phyloP scores from a whole-genome alignment of 2,329 filamentous ascomycete genomes.

The Sclerotinia sclerotiorum region DNA sequence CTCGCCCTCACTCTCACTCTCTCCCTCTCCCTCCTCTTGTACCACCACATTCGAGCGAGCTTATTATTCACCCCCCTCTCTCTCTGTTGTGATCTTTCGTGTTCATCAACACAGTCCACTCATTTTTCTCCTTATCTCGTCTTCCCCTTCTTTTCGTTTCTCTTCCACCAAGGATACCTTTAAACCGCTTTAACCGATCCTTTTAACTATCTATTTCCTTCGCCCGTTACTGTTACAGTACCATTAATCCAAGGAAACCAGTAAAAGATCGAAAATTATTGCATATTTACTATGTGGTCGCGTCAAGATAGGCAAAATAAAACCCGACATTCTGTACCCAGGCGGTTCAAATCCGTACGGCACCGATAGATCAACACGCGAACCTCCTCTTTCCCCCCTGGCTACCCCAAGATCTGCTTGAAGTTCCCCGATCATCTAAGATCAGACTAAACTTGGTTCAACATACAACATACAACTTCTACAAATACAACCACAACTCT shows the following conservation, averaged over 20 bases:
- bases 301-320: slow-evolving; percentile 15
- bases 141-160: slow-evolving; percentile 13
- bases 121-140: slow-evolving; percentile 11
- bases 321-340: slow-evolving; percentile 7
- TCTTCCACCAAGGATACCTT: not conserved
- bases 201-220: not conserved
- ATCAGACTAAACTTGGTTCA: slow-evolving; percentile 8
- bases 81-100: slow-evolving; percentile 14
- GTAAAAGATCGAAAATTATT: not conserved
- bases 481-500: not conserved
- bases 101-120: slow-evolving; percentile 20
- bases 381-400: slow-evolving; percentile 15
- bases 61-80: not conserved
- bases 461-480: not conserved
- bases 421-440: slow-evolving; percentile 13
- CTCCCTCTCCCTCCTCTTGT: not conserved
- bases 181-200: not conserved
- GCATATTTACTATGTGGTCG: not conserved
- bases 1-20: not conserved
- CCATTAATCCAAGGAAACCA: not conserved
- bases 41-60: not conserved
- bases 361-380: slow-evolving; percentile 16
- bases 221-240: not conserved
- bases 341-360: not conserved
- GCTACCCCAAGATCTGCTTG: slow-evolving; percentile 16